phyloP scores from a whole-genome alignment of 1,284 basidiomycete genomes.

The Trametes sp. region DNA sequence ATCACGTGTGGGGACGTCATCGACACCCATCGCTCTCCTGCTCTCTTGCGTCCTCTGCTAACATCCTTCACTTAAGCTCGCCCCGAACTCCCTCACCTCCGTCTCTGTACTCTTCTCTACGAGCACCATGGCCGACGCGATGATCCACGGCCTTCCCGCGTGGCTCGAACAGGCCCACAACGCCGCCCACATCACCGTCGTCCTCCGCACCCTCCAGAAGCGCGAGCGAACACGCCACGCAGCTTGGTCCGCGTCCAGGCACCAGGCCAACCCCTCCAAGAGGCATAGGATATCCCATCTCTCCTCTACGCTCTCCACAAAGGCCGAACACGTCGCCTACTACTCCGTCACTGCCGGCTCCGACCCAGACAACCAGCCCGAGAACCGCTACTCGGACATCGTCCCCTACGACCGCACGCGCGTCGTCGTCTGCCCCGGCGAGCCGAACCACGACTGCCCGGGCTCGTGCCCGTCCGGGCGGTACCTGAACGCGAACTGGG shows the following conservation, averaged over 20 bases:
- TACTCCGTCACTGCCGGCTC: conserved; percentile 65
- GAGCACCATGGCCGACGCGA: conserved; percentile 11
- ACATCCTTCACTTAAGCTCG: background rate
- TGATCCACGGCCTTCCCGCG: conserved; percentile 22
- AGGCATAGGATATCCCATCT: conserved; percentile 33
- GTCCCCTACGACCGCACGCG: conserved; percentile 83
- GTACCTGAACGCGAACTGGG: conserved; percentile 89
- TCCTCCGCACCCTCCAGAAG: conserved; percentile 46
- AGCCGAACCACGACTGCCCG: conserved; percentile 32
- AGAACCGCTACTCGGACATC: conserved; percentile 79
- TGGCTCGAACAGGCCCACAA: conserved; percentile 45
- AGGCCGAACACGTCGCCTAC: conserved; percentile 44
- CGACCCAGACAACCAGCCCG: conserved; percentile 50
- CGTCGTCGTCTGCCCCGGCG: conserved; percentile 53
- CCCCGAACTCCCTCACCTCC: background rate
- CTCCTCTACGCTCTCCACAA: conserved; percentile 31
- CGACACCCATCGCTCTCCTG: background rate
- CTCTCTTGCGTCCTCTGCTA: background rate
- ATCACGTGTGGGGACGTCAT: conserved; percentile 21
- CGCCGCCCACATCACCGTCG: conserved; percentile 44
- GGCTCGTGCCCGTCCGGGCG: conserved; percentile 34
- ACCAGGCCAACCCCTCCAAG: conserved; percentile 39
- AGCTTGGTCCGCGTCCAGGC: conserved; percentile 47
- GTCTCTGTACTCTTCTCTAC: background rate
- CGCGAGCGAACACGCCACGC: conserved; percentile 50